Evolutionary conservation across 2,329 filamentous ascomycete genomes (phyloP).

Genomic region (Fusarium dlaminii): DNA sequence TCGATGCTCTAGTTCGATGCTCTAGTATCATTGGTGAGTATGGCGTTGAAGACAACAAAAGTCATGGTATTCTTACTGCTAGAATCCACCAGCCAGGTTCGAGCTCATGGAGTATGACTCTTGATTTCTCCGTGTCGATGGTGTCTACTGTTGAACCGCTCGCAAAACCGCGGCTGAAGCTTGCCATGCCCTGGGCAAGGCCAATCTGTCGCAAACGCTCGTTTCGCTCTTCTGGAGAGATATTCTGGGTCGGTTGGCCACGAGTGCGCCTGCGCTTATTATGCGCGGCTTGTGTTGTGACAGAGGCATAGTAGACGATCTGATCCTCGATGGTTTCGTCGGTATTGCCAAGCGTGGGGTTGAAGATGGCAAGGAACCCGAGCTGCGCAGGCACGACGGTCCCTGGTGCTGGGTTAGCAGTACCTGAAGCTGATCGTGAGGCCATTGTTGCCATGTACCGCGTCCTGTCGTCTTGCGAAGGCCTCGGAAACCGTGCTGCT

Average conservation of each 20-base stretch:
- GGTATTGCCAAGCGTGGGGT: slow-evolving; percentile 76
- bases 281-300: slow-evolving; percentile 53
- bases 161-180: slow-evolving; percentile 90
- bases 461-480: background rate
- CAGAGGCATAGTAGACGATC: slow-evolving; percentile 91
- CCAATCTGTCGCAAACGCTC: slow-evolving; percentile 92
- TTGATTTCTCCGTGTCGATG: slow-evolving; percentile 89
- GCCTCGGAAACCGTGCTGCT: background rate
- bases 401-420: slow-evolving; percentile 31
- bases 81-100: slow-evolving; percentile 96
- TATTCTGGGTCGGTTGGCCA: slow-evolving; percentile 53
- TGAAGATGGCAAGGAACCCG: slow-evolving; percentile 94
- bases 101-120: slow-evolving; percentile 86
- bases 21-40: slow-evolving; percentile 40
- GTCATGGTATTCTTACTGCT: slow-evolving; percentile 68
- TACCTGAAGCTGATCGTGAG: slow-evolving; percentile 15
- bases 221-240: slow-evolving; percentile 76
- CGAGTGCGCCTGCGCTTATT: slow-evolving; percentile 55
- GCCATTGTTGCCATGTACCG: slow-evolving; percentile 24
- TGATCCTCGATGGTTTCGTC: slow-evolving; percentile 75
- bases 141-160: slow-evolving; percentile 79
- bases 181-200: slow-evolving; percentile 94
- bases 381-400: slow-evolving; percentile 75
- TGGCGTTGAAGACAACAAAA: background rate
- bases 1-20: slow-evolving; percentile 75